These are phyloP conservation scores for Lomentospora prolificans DNA, from an alignment of 2,329 filamentous ascomycete species.

Conservation along the genomic window DNA sequence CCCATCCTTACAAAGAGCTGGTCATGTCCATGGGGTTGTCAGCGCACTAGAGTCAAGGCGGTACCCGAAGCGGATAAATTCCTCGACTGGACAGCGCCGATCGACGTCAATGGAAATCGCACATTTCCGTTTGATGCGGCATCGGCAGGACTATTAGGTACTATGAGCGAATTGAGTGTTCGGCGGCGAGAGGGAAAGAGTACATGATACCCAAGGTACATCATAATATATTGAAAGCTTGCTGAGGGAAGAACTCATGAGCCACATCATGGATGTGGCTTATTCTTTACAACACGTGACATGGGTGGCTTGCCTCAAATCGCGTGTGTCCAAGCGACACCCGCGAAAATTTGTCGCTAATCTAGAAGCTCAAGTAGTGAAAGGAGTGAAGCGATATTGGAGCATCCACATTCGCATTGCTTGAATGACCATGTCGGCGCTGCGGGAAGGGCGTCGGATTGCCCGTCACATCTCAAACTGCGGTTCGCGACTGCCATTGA, in stretches of 20 bases:
- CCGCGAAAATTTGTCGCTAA: neutral
- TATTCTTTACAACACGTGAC: neutral
- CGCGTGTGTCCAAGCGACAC: neutral
- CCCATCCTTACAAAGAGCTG: neutral
- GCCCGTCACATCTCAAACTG: conserved; percentile 15
- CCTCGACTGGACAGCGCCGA: no score
- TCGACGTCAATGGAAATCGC: no score
- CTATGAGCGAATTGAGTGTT: no score
- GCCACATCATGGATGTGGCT: neutral
- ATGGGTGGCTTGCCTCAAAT: neutral
- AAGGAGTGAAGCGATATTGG: neutral
- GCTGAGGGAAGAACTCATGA: no score
- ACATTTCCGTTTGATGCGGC: no score
- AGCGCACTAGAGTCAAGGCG: neutral
- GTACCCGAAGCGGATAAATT: no score
- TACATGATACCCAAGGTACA: no score
- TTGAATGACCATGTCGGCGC: conserved; percentile 27
- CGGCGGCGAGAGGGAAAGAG: no score
- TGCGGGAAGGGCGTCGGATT: conserved; percentile 29
- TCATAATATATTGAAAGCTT: no score
- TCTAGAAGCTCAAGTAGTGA: neutral
- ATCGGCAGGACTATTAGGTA: neutral
- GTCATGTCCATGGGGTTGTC: no score
- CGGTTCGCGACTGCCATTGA: conserved; percentile 8
- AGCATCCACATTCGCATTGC: neutral